Evolutionary conservation across 1,284 basidiomycete genomes (phyloP).

Genomic region (Apiotrichum porosum): DNA sequence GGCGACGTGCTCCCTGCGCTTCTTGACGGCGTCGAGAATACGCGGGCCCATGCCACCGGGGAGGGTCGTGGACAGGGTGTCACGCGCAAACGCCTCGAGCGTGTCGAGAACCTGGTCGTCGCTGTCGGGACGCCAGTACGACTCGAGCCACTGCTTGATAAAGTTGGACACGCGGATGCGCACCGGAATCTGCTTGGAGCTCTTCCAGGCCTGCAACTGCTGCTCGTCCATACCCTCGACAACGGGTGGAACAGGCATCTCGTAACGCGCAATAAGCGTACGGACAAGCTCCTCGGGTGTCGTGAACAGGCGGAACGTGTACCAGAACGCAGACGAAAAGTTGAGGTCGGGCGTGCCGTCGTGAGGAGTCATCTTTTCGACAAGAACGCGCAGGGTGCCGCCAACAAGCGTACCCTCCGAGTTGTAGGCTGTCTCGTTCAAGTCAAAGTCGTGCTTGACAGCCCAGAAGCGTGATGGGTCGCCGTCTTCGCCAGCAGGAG

Average conservation of each 20-base stretch:
- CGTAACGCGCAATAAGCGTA: constrained; percentile 73
- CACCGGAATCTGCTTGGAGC: constrained; percentile 79
- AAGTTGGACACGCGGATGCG: constrained; percentile 85
- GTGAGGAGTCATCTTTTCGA: constrained; percentile 96
- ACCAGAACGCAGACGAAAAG: constrained; percentile 84
- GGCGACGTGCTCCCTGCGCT: constrained; percentile 4
- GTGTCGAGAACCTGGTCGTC: constrained; percentile 52
- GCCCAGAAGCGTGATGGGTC: constrained; percentile 43
- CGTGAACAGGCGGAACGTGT: constrained; percentile 92
- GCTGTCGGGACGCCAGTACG: constrained; percentile 71
- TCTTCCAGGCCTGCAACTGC: constrained; percentile 71
- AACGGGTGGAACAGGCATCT: constrained; percentile 54
- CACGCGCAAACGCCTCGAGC: constrained; percentile 47
- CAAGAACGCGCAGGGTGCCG: constrained; percentile 78
- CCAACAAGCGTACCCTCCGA: constrained; percentile 84
- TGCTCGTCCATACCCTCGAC: constrained; percentile 44
- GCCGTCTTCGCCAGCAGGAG: constrained; percentile 7
- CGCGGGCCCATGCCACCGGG: constrained; percentile 36
- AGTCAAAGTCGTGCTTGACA: constrained; percentile 50
- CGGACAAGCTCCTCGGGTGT: constrained; percentile 71
- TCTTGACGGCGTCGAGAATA: constrained; percentile 33
- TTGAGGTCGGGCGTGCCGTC: constrained; percentile 74
- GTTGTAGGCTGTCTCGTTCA: constrained; percentile 84
- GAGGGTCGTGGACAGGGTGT: constrained; percentile 31
- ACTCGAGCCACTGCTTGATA: constrained; percentile 88